A percentile compares a stretch with the other conserved stretches of the same genome.
Evolutionary conservation across 2,329 filamentous ascomycete species (phyloP).

Genomic region (Conoideocrella luteorostrata): DNA sequence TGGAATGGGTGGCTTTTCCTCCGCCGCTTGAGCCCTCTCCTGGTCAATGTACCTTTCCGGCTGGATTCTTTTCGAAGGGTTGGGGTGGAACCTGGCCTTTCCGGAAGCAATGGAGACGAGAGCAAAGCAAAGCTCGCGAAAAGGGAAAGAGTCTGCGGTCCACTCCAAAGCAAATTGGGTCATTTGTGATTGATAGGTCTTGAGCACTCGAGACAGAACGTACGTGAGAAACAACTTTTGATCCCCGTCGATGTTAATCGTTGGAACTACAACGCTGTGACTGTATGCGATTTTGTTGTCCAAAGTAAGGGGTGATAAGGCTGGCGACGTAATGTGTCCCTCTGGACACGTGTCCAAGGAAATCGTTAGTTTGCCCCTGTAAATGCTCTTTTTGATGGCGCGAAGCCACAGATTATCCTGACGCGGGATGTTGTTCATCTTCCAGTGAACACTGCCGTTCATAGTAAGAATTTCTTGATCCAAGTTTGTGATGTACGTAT

Average conservation of each 20-base stretch:
- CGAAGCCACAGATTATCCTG: conserved; percentile 9
- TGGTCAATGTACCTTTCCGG: neutral
- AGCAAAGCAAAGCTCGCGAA: conserved; percentile 14
- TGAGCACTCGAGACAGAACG: conserved; percentile 5
- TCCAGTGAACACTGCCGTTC: conserved; percentile 13
- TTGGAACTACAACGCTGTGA: neutral
- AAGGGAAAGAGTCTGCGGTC: conserved; percentile 14
- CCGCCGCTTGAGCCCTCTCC: neutral
- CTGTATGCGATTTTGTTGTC: neutral
- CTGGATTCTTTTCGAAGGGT: neutral
- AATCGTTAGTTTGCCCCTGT: conserved; percentile 9
- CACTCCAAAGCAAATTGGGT: conserved; percentile 11
- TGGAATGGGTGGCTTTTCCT: neutral
- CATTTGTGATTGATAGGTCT: conserved; percentile 8
- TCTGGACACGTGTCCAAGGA: conserved; percentile 8
- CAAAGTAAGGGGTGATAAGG: conserved; percentile 9
- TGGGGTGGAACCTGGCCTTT: conserved; percentile 4
- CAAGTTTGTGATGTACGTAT: conserved; percentile 12
- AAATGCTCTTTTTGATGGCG: conserved; percentile 8
- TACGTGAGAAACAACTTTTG: conserved; percentile 7
- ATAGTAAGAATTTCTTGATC: conserved; percentile 15
- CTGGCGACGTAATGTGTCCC: conserved; percentile 11
- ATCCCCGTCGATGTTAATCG: neutral
- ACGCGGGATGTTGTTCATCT: conserved; percentile 13
- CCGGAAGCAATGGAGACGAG: conserved; percentile 12